These are phyloP conservation scores for Hemileccinum rubropunctum DNA, from an alignment of 768 basidiomycete genomes.

Conservation along the genomic window DNA sequence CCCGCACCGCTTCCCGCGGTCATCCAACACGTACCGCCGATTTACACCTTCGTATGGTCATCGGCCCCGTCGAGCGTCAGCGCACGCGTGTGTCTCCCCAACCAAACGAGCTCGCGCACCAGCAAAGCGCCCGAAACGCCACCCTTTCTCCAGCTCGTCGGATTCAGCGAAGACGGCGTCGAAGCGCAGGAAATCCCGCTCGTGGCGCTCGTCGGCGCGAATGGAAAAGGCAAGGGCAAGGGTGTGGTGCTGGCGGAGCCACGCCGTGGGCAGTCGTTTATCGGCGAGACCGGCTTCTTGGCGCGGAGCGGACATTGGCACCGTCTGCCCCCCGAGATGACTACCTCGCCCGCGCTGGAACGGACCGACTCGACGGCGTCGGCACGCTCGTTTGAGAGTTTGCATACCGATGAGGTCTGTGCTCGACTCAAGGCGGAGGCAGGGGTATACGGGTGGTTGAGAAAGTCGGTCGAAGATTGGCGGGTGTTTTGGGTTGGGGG, in stretches of 20 bases:
- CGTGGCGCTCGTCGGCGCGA: conserved; percentile 37
- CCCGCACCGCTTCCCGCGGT: conserved; percentile 64
- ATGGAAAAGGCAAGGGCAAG: conserved; percentile 42
- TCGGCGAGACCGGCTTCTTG: conserved; percentile 57
- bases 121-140: background rate
- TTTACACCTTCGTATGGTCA: conserved; percentile 58
- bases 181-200: conserved; percentile 71
- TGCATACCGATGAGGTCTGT: conserved; percentile 51
- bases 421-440: conserved; percentile 49
- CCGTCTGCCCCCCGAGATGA: conserved; percentile 14
- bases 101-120: conserved; percentile 17
- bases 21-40: conserved; percentile 45
- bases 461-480: conserved; percentile 73
- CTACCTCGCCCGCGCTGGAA: conserved; percentile 29
- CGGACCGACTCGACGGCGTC: conserved; percentile 49
- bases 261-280: conserved; percentile 54
- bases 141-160: conserved; percentile 65
- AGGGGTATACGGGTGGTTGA: conserved; percentile 78
- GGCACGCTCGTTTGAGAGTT: conserved; percentile 44
- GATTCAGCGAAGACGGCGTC: conserved; percentile 66
- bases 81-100: conserved; percentile 47
- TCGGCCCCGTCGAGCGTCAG: conserved; percentile 52
- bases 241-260: conserved; percentile 43
- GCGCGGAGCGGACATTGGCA: conserved; percentile 50
- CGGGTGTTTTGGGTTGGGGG: conserved; percentile 84